A percentile compares a stretch with the other conserved stretches of the same genome.
Evolutionary conservation across 257 asterid species (phyloP).

Genomic region (Capsicum chinense): DNA sequence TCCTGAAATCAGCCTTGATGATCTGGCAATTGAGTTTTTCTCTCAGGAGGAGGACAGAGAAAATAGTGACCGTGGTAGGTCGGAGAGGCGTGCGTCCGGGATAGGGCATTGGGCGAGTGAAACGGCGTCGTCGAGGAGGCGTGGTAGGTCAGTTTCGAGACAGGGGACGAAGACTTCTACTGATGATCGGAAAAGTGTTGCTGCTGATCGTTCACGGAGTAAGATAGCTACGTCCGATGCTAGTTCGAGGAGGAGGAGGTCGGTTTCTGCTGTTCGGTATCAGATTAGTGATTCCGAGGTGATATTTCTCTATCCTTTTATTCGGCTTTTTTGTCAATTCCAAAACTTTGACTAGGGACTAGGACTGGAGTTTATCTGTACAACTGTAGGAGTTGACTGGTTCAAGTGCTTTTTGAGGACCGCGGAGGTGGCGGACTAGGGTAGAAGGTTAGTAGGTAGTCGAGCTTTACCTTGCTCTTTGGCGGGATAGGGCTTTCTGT

Average conservation of each 20-base stretch:
- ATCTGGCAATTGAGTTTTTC: constrained; percentile 75
- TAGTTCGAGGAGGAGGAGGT: constrained; percentile 65
- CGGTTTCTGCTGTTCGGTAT: constrained; percentile 68
- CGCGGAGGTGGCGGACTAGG: neutral
- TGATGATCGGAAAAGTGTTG: constrained; percentile 34
- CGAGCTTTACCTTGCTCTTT: neutral
- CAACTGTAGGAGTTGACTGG: neutral
- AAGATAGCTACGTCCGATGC: constrained; percentile 43
- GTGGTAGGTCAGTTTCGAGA: constrained; percentile 82
- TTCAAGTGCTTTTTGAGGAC: neutral
- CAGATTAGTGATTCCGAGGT: constrained; percentile 78
- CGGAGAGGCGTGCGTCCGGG: constrained; percentile 48
- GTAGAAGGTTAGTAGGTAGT: neutral
- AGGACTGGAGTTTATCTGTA: neutral
- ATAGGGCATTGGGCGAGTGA: constrained; percentile 84
- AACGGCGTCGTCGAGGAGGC: constrained; percentile 74
- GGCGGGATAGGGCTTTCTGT: neutral
- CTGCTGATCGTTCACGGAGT: constrained; percentile 41
- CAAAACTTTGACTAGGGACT: neutral
- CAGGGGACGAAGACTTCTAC: constrained; percentile 37
- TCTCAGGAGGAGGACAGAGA: constrained; percentile 49
- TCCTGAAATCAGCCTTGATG: constrained; percentile 84
- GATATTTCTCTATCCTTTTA: constrained; percentile 31
- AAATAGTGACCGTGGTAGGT: constrained; percentile 47
- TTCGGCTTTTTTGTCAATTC: neutral